Evolutionary conservation across 2,329 filamentous ascomycete genomes (phyloP), one percentile per base, ranked within the genome.

Genomic region (Colletotrichum sp.): DNA sequence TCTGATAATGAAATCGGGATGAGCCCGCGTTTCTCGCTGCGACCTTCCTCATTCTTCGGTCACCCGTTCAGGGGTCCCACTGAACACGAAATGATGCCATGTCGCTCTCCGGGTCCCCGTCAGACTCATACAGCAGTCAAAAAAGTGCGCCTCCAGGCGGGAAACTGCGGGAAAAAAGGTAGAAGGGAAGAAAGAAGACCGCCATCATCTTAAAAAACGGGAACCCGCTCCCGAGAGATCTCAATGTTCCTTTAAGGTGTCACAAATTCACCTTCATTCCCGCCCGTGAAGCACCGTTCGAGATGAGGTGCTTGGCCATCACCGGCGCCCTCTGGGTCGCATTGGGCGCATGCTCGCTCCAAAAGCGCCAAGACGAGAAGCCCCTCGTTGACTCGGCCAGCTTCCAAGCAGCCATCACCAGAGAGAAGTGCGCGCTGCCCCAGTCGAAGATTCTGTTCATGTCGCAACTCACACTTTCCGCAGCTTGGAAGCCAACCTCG

Each of bases 401-500:
- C 12, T 67, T 71, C 4, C 72, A 75, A 52, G 67, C n/a, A 2
- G 49, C 49, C 4, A 55, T 71, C 44, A 62, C 68, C n/a, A 75
- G 28, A 32, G 62, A 71, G 3, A 75, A 67, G 72, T 75, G 18
- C 16, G 8, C 5, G 34, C 26, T 24, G 5, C 5, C 13, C 4
- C 6, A 21, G 18, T n/a, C 18, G 39, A 49, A n/a, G 10, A 7
- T 15, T 71, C 6, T 32, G 10, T 7, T 16, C 16, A 26, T 24
- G 8, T 16, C 28, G 44, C 16, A 28, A 32, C 52, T 52, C 5
- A 52, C 26, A n/a, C 3, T 6, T 44, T 89, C 84, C 18, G 16
- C 24, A 78, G 76, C 36, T 49, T 78, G 3, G 62, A 72, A 59
- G 32, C 68, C 21, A 83, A 83, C 60, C 70, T 83, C 60, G 75